Percentiles rank a stretch among this genome's conserved stretches.
phyloP scores from a whole-genome alignment of 1,284 basidiomycete species.

The Anthracocystis setariae region DNA sequence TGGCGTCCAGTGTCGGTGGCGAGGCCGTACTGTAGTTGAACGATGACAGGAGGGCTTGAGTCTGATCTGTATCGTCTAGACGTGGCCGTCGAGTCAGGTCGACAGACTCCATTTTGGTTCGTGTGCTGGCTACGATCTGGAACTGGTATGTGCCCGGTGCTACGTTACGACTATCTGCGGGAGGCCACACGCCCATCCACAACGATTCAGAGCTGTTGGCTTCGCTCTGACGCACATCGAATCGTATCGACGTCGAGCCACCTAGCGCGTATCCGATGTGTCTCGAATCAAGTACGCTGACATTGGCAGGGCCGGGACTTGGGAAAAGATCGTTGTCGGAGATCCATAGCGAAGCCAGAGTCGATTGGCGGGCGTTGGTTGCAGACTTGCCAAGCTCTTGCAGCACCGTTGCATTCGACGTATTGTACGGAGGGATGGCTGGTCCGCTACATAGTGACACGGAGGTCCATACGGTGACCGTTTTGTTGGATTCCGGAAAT shows the following conservation, averaged over 20 bases:
- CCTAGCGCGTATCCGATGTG: conserved; percentile 51
- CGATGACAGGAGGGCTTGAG: conserved; percentile 62
- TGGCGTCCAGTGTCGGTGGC: conserved; percentile 52
- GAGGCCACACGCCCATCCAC: conserved; percentile 63
- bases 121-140: conserved; percentile 45
- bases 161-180: conserved; percentile 40
- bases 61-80: conserved; percentile 66
- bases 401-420: conserved; percentile 53
- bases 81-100: conserved; percentile 35
- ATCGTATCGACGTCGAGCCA: conserved; percentile 49
- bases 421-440: conserved; percentile 58
- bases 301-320: conserved; percentile 51
- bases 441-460: conserved; percentile 61
- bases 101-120: conserved; percentile 49
- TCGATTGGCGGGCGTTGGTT: conserved; percentile 44
- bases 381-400: conserved; percentile 36
- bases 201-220: conserved; percentile 47
- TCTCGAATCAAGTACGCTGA: conserved; percentile 23
- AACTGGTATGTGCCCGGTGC: conserved; percentile 45
- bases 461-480: conserved; percentile 48
- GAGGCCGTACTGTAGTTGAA: conserved; percentile 58
- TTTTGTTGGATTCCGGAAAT: conserved; percentile 14
- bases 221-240: conserved; percentile 25
- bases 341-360: conserved; percentile 55
- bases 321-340: conserved; percentile 35